These are phyloP conservation scores for Candida schatavii DNA, from an alignment of 805 yeast species.

Conservation along the genomic window DNA sequence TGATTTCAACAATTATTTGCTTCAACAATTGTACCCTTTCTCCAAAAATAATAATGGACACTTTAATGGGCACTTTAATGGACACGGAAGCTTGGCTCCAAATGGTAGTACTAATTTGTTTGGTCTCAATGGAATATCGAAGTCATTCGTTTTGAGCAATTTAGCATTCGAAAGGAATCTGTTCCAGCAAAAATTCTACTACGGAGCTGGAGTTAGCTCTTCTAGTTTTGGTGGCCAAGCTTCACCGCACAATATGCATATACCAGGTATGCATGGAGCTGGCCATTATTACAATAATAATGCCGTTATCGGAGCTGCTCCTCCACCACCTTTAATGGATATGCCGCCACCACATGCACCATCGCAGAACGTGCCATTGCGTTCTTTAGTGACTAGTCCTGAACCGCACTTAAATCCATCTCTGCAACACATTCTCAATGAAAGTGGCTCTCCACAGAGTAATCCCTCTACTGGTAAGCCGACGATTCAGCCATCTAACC, in stretches of 20 bases:
- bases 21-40: constrained; percentile 21
- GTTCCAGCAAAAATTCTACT: constrained; percentile 30
- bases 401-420: background rate
- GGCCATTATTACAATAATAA: background rate
- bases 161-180: constrained; percentile 32
- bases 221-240: too few species aligned
- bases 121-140: constrained; percentile 6
- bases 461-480: too few species aligned
- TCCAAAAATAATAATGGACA: constrained; percentile 1
- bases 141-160: constrained; percentile 13
- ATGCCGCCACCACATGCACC: background rate
- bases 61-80: background rate
- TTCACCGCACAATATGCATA: background rate
- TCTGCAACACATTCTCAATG: background rate
- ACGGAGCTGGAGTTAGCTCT: constrained; percentile 15
- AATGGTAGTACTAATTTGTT: constrained; percentile 1
- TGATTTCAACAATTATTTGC: constrained; percentile 29
- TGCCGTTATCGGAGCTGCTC: background rate
- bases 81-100: background rate
- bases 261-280: constrained; percentile 2
- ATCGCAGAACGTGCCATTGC: background rate
- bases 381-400: background rate
- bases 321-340: background rate
- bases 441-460: background rate
- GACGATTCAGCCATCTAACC: background rate